Conservation (phyloP, 805 yeast genomes). For the Nakazawaea populi region DNA sequence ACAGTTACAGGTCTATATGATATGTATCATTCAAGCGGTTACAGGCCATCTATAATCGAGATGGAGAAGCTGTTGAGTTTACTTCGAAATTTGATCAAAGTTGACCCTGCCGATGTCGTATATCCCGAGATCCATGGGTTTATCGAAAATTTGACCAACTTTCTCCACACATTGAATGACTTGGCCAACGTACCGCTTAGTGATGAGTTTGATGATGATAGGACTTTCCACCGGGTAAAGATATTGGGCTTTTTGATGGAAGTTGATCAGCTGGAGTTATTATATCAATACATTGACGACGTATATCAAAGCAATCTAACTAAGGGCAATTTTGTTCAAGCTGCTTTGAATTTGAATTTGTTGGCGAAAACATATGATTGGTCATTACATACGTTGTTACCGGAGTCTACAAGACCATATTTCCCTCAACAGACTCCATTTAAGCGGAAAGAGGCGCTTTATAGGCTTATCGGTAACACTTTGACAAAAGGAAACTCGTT, state of each 20-base stretch:
- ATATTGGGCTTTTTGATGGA: slow-evolving; percentile 72
- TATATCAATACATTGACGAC: slow-evolving; percentile 72
- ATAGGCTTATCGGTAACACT: slow-evolving; percentile 63
- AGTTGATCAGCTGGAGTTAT: slow-evolving; percentile 72
- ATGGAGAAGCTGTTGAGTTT: slow-evolving; percentile 47
- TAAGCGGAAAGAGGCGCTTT: slow-evolving; percentile 70
- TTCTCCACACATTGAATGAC: slow-evolving; percentile 59
- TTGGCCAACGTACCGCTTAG: slow-evolving; percentile 72
- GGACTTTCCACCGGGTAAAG: slow-evolving; percentile 73
- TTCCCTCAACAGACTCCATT: slow-evolving; percentile 80
- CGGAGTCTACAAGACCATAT: slow-evolving; percentile 56
- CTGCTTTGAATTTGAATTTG: slow-evolving; percentile 74
- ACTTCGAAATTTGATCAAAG: slow-evolving; percentile 40
- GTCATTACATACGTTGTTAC: slow-evolving; percentile 53
- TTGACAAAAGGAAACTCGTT: slow-evolving; percentile 66
- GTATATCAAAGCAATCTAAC: slow-evolving; percentile 59
- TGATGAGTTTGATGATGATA: slow-evolving; percentile 80
- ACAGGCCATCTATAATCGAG: slow-evolving; percentile 50
- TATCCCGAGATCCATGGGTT: slow-evolving; percentile 42
- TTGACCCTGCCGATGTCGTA: slow-evolving; percentile 64
- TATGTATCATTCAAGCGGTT: slow-evolving; percentile 50
- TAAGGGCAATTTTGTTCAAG: slow-evolving; percentile 68
- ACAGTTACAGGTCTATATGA: slow-evolving; percentile 60
- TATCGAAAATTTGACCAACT: slow-evolving; percentile 50
- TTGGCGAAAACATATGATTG: slow-evolving; percentile 73